Base-by-base conservation (phyloP, 202 grass and related monocot genomes). In the Digitaria exilis region DNA sequence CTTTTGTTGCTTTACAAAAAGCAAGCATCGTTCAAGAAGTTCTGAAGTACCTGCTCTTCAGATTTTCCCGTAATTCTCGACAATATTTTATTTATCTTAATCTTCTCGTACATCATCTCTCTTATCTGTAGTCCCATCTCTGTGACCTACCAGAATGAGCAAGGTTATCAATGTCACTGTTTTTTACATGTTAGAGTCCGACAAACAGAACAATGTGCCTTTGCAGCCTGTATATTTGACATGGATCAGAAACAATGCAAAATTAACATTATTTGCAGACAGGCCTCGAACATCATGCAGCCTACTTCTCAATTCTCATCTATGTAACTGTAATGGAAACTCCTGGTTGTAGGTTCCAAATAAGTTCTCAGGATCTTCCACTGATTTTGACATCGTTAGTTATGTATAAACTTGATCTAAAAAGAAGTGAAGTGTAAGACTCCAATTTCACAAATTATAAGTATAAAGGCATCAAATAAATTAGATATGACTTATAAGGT, bases 31-130 rank as follows among this genome's bases (percentile, higher is more conserved):
- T 83, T 42, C 34, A 80, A 83, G 55, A 71, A 63, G 19, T 75
- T 75, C 44, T 45, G 19, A 31, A 69, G 55, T 74, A 96, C 93
- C 96, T 96, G 91, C n/a, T 92, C 73, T 74, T 92, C 82, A 77
- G 91, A 43, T 86, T 98, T 98, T 55, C 96, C 96, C 45, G 93
- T 96, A 72, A 98, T 93, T 88, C 89, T 94, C 66, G 96, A 96
- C 81, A 93, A 73, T 37, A 98, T 92, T 85, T 98, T 95, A 71
- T 90, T 89, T 83, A 95, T 93, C 86, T 98, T 98, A 49, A 89
- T 86, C 84, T 80, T 95, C 84, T 98, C 90, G 19, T 95, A 98
- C 89, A 93, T 85, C 79, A 88, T 90, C 84, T 98, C 92, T 89
- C 65, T 89, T 86, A 93, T 88, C 70, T 87, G 89, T 58, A 93